Base-by-base conservation (phyloP, 2,329 filamentous ascomycete species). In the Parafenestella ontariensis region DNA sequence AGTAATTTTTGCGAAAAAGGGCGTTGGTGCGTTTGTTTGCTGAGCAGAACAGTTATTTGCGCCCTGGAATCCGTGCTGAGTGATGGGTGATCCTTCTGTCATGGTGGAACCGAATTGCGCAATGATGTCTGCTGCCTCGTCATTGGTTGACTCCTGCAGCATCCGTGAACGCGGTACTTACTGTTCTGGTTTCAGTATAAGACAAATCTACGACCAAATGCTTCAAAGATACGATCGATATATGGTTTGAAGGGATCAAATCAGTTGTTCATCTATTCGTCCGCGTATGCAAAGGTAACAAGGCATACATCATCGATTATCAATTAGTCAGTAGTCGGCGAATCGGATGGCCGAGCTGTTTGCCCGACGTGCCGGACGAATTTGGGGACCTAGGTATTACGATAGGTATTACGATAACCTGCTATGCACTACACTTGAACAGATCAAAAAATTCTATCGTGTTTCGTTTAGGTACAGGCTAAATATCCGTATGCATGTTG, bases 41-140 rank as follows among this genome's bases (percentile, higher is more conserved):
- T 44, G 8, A 37, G 43, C 17, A 28, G 33, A 17, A 45, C 36
- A 50, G 37, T 48, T 29, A 54, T 46, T 26, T 31, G 11, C 28
- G 8, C 11, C 7, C 28, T 31, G 28, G 28, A 13, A 31, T 31
- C 13, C 28, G 28, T 31, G 28, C 11, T 13, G 28, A 13, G 28
- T 31, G 28, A 31, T 13, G 31, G 31, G 13, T n/a, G 15, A 34
- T 15, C 9, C 39, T 48, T 24, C 44, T 43, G 57, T 66, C 66
- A 69, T 72, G 23, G 59, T 62, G 59, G 49, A 18, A 42, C 49
- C 17, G 24, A 29, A 69, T 70, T 66, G 65, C 68, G 67, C 70
- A 66, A 62, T 69, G 61, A 61, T 61, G 60, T 55, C 57, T 59
- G 59, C 37, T 40, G 17, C 10, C 7, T 23, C 52, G 49, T 66